phyloP scores from a whole-genome alignment of 1,284 basidiomycete species.

The Leccinum pachyderme region DNA sequence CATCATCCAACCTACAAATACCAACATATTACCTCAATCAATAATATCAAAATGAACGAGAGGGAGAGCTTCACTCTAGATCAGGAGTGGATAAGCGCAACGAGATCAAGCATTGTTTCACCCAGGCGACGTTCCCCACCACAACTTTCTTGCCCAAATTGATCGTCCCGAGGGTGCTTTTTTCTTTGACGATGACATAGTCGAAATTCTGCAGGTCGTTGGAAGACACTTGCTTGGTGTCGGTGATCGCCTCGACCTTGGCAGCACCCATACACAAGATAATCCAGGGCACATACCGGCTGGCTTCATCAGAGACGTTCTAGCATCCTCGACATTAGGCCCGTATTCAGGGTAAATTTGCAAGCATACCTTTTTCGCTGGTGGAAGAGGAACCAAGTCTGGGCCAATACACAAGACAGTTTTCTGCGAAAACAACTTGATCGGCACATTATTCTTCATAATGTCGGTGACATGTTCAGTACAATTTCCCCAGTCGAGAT shows the following conservation, averaged over 20 bases:
- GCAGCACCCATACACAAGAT: slow-evolving; percentile 74
- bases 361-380: slow-evolving; percentile 35
- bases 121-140: slow-evolving; percentile 62
- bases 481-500: slow-evolving; percentile 66
- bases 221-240: slow-evolving; percentile 37
- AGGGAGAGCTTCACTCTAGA: slow-evolving; percentile 9
- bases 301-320: slow-evolving; percentile 29
- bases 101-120: slow-evolving; percentile 75
- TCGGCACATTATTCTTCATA: slow-evolving; percentile 52
- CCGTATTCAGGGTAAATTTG: background rate
- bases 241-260: slow-evolving; percentile 55
- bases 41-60: background rate
- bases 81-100: slow-evolving; percentile 24
- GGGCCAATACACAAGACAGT: slow-evolving; percentile 55
- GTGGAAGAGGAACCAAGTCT: slow-evolving; percentile 49
- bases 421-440: slow-evolving; percentile 52
- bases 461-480: slow-evolving; percentile 54
- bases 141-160: slow-evolving; percentile 31
- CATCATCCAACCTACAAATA: background rate
- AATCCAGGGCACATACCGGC: slow-evolving; percentile 48
- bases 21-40: slow-evolving; percentile 1
- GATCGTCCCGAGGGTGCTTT: slow-evolving; percentile 27
- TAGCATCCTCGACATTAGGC: slow-evolving; percentile 9
- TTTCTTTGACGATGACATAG: slow-evolving; percentile 65
- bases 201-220: slow-evolving; percentile 45